Evolutionary conservation across 1,139 yeast genomes (phyloP), one percentile per base, ranked within the genome.

Genomic region (Diutina scorzettiae): DNA sequence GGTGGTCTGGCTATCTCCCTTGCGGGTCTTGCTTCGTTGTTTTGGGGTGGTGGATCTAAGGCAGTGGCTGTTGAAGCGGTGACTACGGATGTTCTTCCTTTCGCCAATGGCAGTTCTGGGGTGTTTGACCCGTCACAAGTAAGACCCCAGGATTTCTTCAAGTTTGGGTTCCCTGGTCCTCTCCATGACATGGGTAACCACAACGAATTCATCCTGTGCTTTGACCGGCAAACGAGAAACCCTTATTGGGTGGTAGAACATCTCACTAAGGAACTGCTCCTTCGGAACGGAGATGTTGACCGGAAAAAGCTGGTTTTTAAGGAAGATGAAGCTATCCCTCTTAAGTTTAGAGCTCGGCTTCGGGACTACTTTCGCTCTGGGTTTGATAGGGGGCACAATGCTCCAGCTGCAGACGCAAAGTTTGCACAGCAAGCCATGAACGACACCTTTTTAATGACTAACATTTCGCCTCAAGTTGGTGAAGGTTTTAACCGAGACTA

Each of bases 371-470:
- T 89, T 67, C 75, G 97, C 50, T 81, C 94, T 42, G 99, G 99
- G 1, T 91, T 85, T 60, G 99, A 91, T 57, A 68, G 98, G 49
- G 99, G 99, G 3, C 99, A 91, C 59, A 85, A 84, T 54, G 96
- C 96, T 0, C 97, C 99, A 2, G 98, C 98, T 4, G 98, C 98
- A 0, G 85, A 91, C 59, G 96, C 97, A 31, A 87, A 86, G 57
- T 91, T 75, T 61, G 76, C 78, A 29, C 98, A 91, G 59, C 54
- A 60, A 19, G 97, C 97, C 11, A 89, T 93, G 96, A 81, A 91
- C 58, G 95, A 89, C 59, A 93, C 98, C 0, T 91, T 91, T 53
- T 76, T 69, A 50, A 66, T 93, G 52, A 78, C 95, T 18, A 91
- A 91, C 58, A 91, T 91, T 71, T 76, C 95, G 9, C 99, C 99